Base-by-base conservation (phyloP, 1,284 basidiomycete genomes). In the Boletus smithii region DNA sequence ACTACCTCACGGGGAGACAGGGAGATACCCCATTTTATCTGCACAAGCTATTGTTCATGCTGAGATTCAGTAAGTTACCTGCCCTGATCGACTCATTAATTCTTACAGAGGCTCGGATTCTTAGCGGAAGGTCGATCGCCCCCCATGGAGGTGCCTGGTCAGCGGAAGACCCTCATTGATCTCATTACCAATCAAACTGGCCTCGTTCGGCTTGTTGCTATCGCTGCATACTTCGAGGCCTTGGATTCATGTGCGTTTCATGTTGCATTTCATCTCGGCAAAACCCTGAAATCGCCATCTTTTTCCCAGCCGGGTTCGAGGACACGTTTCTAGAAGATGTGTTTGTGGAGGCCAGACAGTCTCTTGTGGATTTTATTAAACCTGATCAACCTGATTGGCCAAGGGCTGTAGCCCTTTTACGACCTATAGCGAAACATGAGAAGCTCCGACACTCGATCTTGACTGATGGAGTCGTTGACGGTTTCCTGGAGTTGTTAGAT, bases 361-460 rank as follows among this genome's bases (percentile, higher is more conserved):
- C 51, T 6, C 39, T 53, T 5, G n/a, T 38, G 20, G 17, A 39
- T 27, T 45, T 41, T 2, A 49, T 53, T 3, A 45, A 44, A n/a
- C 42, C 38, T 11, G 46, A 53, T 32, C 51, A 53, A 17, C 46
- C 51, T 0, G 52, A 53, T 30, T 53, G 52, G 51, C 51, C 51
- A 17, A 53, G 52, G 43, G 52, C 46, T 13, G 51, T 53, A 11
- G 51, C 52, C 7, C 52, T 53, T 35, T 36, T 53, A 13, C 51
- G 52, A 17, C 52, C 52, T 5, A 33, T 53, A 10, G 51, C 32
- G 23, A 53, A 49, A 32, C 52, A 53, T 24, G 35, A 53, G 27
- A 27, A 17, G 11, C 42, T 53, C 6, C 52, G 52, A 13, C 27
- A 26, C 8, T 39, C 32, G 7, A 42, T 53, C 24, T 24, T 53